Evolutionary conservation across 2,329 filamentous ascomycete genomes (phyloP).

Genomic region (Fusarium agapanthi): DNA sequence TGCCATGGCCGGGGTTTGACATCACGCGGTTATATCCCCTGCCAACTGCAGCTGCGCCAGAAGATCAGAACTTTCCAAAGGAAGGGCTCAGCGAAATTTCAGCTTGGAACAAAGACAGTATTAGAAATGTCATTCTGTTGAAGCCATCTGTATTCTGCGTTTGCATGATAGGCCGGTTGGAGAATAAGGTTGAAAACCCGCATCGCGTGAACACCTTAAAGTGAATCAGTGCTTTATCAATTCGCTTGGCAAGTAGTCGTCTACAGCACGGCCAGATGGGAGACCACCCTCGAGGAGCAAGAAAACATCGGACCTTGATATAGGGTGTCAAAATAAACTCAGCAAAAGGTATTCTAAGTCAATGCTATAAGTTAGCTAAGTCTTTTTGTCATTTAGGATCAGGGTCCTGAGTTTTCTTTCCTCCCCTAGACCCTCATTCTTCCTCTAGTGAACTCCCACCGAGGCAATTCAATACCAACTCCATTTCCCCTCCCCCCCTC

Average conservation of each 20-base stretch:
- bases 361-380: too few species aligned
- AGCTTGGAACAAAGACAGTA: neutral
- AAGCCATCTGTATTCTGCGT: neutral
- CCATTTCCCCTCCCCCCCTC: conserved; percentile 6
- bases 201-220: conserved; percentile 19
- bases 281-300: too few species aligned
- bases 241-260: conserved; percentile 11
- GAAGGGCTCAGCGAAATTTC: too few species aligned
- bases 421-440: too few species aligned
- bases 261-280: neutral
- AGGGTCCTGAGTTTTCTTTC: too few species aligned
- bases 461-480: neutral
- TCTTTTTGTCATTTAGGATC: too few species aligned
- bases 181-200: neutral
- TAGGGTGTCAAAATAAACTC: too few species aligned
- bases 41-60: neutral
- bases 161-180: neutral
- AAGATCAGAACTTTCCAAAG: neutral
- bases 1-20: neutral
- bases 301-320: too few species aligned
- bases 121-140: neutral
- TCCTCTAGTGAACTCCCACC: too few species aligned
- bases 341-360: too few species aligned
- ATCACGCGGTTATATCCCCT: conserved; percentile 21
- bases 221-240: neutral